These are phyloP conservation scores for Pistacia integerrima DNA, from an alignment of 345 rosid species.

Conservation along the genomic window DNA sequence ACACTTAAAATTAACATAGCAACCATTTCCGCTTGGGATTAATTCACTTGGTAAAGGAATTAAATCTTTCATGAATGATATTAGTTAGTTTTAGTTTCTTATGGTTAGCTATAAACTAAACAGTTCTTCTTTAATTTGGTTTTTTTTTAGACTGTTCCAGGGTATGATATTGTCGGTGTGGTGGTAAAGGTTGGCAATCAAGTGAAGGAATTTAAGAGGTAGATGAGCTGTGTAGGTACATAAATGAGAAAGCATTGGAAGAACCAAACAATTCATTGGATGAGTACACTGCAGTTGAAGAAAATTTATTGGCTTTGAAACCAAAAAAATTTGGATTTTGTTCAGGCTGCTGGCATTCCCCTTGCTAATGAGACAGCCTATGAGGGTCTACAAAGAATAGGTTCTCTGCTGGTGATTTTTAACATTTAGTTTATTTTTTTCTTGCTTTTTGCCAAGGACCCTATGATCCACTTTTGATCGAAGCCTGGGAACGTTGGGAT, in stretches of 20 bases:
- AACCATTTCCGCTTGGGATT: too few species aligned
- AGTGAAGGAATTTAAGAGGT: constrained; percentile 80
- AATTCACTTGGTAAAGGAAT: too few species aligned
- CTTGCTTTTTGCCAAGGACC: too few species aligned
- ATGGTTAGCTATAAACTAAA: not conserved
- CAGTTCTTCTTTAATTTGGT: constrained; percentile 11
- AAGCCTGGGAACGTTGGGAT: too few species aligned
- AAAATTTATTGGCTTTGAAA: constrained; percentile 77
- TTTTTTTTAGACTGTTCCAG: constrained; percentile 78
- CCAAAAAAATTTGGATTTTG: constrained; percentile 82
- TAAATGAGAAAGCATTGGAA: constrained; percentile 90
- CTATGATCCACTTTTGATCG: too few species aligned
- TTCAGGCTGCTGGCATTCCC: constrained; percentile 87
- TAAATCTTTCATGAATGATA: not conserved
- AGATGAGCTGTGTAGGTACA: constrained; percentile 85
- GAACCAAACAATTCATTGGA: constrained; percentile 84
- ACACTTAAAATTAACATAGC: too few species aligned
- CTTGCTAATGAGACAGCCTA: constrained; percentile 84
- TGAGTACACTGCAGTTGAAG: constrained; percentile 90
- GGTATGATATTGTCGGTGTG: constrained; percentile 89
- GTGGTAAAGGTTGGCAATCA: constrained; percentile 76
- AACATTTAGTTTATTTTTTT: too few species aligned
- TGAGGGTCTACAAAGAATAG: constrained; percentile 78
- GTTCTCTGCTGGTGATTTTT: constrained; percentile 53
- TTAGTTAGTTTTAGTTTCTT: not conserved